A percentile compares a stretch with the other conserved stretches of the same genome.
These are phyloP conservation scores for Gossypium davidsonii DNA, from an alignment of 441 rosid genomes.

Conservation along the genomic window DNA sequence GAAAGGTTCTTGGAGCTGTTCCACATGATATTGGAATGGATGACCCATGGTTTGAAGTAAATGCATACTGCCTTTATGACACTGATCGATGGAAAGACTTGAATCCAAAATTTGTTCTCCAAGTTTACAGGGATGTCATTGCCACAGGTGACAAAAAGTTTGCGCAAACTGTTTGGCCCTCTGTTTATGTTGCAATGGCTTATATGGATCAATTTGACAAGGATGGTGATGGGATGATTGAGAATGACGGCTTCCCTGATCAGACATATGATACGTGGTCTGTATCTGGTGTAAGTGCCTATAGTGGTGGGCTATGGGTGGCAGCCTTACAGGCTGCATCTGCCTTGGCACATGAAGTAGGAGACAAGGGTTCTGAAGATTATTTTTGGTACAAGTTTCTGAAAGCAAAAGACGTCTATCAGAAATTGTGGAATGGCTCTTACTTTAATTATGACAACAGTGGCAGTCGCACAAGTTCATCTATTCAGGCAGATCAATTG, in stretches of 20 bases:
- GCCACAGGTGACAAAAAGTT: conserved; percentile 79
- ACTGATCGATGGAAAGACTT: conserved; percentile 87
- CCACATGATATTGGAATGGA: conserved; percentile 80
- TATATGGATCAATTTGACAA: conserved; percentile 86
- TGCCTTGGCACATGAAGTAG: conserved; percentile 66
- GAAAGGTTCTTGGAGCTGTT: conserved; percentile 90
- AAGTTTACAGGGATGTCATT: conserved; percentile 77
- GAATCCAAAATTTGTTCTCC: conserved; percentile 90
- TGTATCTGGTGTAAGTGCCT: conserved; percentile 81
- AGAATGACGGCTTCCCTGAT: conserved; percentile 92
- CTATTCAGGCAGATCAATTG: conserved; percentile 93
- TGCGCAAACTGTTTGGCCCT: conserved; percentile 81
- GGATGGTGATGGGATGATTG: conserved; percentile 94
- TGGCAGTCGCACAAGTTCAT: conserved; percentile 50
- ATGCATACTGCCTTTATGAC: conserved; percentile 60
- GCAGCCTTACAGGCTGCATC: conserved; percentile 97
- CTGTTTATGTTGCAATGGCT: conserved; percentile 83
- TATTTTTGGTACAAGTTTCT: conserved; percentile 77
- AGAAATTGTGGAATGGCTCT: conserved; percentile 83
- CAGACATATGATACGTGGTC: conserved; percentile 97
- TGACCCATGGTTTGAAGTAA: conserved; percentile 92
- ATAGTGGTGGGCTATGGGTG: conserved; percentile 85
- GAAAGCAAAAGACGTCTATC: conserved; percentile 69
- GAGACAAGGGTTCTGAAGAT: conserved; percentile 64
- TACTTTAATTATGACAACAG: conserved; percentile 82